Percentiles rank a stretch among this genome's conserved stretches.
Evolutionary conservation across 2,329 filamentous ascomycete species (phyloP).

Genomic region (Calycina herbarum): DNA sequence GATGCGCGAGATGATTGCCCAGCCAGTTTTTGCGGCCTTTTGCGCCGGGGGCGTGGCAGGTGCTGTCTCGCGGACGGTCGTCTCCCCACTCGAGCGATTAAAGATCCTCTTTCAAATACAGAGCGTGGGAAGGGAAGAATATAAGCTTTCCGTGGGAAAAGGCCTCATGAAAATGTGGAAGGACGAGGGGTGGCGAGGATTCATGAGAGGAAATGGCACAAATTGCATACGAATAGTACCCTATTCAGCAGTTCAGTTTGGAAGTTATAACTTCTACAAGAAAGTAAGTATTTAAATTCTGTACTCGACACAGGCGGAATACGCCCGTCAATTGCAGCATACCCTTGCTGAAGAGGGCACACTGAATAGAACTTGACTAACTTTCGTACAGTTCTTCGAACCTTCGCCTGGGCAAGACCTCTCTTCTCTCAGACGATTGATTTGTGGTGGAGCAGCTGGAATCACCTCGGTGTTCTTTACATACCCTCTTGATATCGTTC

Average conservation of each 20-base stretch:
- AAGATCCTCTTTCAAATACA: constrained; percentile 99
- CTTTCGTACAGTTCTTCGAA: constrained; percentile 65
- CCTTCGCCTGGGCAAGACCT: constrained; percentile 71
- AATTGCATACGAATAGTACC: constrained; percentile 98
- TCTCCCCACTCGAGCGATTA: constrained; percentile 90
- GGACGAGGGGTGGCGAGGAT: constrained; percentile 94
- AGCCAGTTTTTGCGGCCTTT: constrained; percentile 88
- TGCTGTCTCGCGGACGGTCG: constrained; percentile 95
- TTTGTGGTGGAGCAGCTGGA: constrained; percentile 90
- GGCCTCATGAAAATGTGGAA: constrained; percentile 93
- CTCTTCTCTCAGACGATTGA: constrained; percentile 69
- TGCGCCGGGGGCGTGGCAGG: constrained; percentile 92
- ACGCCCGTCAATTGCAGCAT: background rate
- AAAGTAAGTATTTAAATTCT: constrained; percentile 57
- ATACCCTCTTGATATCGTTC: constrained; percentile 96
- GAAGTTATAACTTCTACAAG: constrained; percentile 97
- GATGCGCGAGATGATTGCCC: constrained; percentile 58
- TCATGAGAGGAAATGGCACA: constrained; percentile 97
- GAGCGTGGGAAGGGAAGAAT: constrained; percentile 84
- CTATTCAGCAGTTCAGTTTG: constrained; percentile 97
- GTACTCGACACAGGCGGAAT: background rate
- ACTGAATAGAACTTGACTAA: background rate
- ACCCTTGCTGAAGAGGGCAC: background rate
- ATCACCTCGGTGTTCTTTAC: constrained; percentile 95
- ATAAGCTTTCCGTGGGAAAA: constrained; percentile 87